These are phyloP conservation scores for Phytophthora macrochlamydospora DNA, from an alignment of 352 stramenopile genomes.

Conservation along the genomic window DNA sequence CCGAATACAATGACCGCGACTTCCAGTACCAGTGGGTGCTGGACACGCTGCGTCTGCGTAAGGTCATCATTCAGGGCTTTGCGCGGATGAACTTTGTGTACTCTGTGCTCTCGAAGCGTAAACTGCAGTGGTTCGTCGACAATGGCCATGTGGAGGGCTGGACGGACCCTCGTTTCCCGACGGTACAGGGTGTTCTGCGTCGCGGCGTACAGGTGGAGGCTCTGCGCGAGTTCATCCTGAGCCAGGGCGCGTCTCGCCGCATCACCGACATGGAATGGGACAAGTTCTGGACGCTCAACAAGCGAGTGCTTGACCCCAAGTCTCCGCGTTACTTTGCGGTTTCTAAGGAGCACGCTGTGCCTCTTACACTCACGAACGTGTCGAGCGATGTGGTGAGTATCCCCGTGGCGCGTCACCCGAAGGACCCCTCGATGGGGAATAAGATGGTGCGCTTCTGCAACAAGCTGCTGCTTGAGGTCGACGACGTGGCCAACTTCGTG, in stretches of 20 bases:
- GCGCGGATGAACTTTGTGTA: conserved; percentile 99
- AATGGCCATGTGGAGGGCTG: conserved; percentile 96
- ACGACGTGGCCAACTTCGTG: conserved; percentile 94
- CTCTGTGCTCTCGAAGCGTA: conserved; percentile 99
- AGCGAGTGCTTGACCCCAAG: conserved; percentile 96
- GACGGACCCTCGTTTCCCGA: conserved; percentile 99
- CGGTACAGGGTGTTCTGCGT: conserved; percentile 96
- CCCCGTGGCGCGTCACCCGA: conserved; percentile 75
- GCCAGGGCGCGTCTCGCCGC: conserved; percentile 95
- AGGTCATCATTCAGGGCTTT: conserved; percentile 94
- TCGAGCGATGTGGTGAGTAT: conserved; percentile 61
- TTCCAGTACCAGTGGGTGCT: conserved; percentile 98
- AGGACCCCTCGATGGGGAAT: conserved; percentile 79
- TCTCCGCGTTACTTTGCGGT: conserved; percentile 98
- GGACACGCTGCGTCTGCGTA: conserved; percentile 83
- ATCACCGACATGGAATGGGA: conserved; percentile 99
- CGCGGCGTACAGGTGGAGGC: conserved; percentile 96
- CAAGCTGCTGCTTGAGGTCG: conserved; percentile 94
- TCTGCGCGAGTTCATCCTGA: conserved; percentile 97
- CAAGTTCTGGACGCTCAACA: conserved; percentile 99
- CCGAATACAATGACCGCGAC: conserved; percentile 99
- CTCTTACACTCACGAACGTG: conserved; percentile 89
- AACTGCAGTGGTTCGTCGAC: conserved; percentile 99
- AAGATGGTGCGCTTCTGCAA: conserved; percentile 90
- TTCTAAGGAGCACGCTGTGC: conserved; percentile 87